Conservation (phyloP, 306 rosid genomes). For the Cicer cuneatum region DNA sequence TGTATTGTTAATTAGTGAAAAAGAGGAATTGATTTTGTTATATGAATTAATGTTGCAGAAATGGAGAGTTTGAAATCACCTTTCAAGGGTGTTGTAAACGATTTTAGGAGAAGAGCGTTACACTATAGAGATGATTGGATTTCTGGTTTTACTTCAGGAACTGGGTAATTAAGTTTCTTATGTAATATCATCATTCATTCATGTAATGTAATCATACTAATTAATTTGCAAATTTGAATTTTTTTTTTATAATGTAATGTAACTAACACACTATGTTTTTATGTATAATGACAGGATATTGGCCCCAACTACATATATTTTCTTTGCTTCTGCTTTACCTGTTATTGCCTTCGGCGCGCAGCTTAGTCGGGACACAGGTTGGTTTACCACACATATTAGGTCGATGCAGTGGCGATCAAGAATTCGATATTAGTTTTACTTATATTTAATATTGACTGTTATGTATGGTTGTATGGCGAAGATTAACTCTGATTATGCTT, state of each 20-base stretch:
- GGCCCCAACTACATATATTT: slow-evolving; percentile 77
- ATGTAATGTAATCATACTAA: neutral
- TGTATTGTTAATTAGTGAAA: neutral
- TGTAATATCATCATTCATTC: neutral
- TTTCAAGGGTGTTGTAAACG: slow-evolving; percentile 66
- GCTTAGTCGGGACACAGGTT: slow-evolving; percentile 70
- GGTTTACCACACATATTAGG: too few species aligned
- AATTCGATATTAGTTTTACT: too few species aligned
- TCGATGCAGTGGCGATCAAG: too few species aligned
- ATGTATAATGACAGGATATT: slow-evolving; percentile 55
- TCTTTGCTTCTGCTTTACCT: slow-evolving; percentile 88
- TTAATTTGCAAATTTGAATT: too few species aligned
- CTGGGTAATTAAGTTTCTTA: slow-evolving; percentile 53
- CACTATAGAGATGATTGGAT: slow-evolving; percentile 82
- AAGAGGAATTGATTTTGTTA: neutral
- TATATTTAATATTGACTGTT: too few species aligned
- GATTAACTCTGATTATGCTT: neutral
- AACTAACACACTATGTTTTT: neutral
- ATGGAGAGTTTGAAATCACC: slow-evolving; percentile 67
- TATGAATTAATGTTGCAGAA: neutral
- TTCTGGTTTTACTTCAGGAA: slow-evolving; percentile 64
- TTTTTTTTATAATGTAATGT: neutral
- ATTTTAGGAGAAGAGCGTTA: slow-evolving; percentile 65
- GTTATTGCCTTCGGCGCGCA: slow-evolving; percentile 85
- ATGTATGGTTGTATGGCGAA: neutral